Conservation (phyloP, 2,329 filamentous ascomycete genomes). For the Fusarium annulatum region DNA sequence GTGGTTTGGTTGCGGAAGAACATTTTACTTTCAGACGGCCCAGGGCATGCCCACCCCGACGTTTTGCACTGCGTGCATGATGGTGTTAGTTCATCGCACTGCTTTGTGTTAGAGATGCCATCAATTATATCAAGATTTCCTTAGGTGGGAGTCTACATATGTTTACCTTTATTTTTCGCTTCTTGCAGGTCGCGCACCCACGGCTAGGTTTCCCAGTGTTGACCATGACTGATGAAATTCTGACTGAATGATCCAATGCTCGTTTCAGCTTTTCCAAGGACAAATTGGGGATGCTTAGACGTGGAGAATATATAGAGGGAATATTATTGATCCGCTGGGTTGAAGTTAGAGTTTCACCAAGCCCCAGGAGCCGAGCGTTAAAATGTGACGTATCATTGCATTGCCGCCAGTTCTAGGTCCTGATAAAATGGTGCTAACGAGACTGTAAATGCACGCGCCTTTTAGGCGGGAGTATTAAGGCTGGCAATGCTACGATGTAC, state of each 20-base stretch:
- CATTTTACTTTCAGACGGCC: conserved; percentile 1
- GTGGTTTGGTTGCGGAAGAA: conserved; percentile 28
- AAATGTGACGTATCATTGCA: background rate
- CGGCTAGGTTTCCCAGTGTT: conserved; percentile 37
- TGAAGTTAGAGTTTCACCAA: background rate
- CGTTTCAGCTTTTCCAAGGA: background rate
- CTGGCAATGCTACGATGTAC: background rate
- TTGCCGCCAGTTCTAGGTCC: background rate
- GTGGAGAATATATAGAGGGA: background rate
- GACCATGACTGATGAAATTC: background rate
- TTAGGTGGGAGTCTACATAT: background rate
- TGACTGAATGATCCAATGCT: background rate
- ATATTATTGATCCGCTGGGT: background rate
- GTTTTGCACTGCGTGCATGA: conserved; percentile 31
- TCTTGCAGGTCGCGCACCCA: conserved; percentile 35
- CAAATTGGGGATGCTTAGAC: background rate
- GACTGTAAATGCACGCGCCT: background rate
- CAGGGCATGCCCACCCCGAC: conserved; percentile 35
- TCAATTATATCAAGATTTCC: background rate
- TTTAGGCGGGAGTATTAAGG: background rate
- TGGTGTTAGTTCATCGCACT: conserved; percentile 34
- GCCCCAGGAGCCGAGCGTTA: background rate
- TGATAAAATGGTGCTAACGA: background rate
- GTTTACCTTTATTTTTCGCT: conserved; percentile 36
- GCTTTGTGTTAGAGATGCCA: background rate